Evolutionary conservation across 1,139 yeast species (phyloP), one percentile per base, ranked within the genome.

Genomic region (Blastobotrys illinoisensis): DNA sequence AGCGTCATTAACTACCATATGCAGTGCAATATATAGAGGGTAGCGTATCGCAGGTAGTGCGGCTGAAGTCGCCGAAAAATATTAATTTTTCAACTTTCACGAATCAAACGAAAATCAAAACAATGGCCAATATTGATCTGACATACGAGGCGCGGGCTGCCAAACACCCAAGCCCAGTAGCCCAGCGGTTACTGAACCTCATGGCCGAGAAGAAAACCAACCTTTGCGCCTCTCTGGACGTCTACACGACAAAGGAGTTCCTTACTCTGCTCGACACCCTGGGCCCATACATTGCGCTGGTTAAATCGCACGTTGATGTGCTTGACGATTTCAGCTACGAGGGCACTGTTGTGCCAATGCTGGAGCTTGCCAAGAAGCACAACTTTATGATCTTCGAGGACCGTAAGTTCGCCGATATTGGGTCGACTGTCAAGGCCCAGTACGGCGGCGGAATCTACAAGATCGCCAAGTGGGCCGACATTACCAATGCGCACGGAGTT

Each of bases 331-430:
- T 91, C 70, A 75, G 88, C 0, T 85, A 83, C 66, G 96, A 88
- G 55, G 80, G 79, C 1, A 90, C 98, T 0, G 79, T 93, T 26
- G 71, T 71, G 9, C 98, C 97, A 3, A 74, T 95, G 60, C 71
- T 86, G 58, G 81, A 71, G 55, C 75, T 91, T 36, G 81, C 96
- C 7, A 73, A 79, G 62, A 87, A 88, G 67, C 93, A 90, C 73
- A 80, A 86, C 59, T 91, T 91, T 64, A 73, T 93, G 78, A 85
- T 91, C 60, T 91, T 91, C 67, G 99, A 91, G 73, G 99, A 91
- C 73, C 81, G 99, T 62, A 95, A 95, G 74, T 95, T 95, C 72
- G 99, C 99, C 26, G 99, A 95, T 71, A 95, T 95, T 65, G 99
- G 99, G n/a, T 89, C 90, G 66, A 95, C 99, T 1, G 99, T 93